Base-by-base conservation (phyloP, 2,329 filamentous ascomycete species). In the Phoma sp. region DNA sequence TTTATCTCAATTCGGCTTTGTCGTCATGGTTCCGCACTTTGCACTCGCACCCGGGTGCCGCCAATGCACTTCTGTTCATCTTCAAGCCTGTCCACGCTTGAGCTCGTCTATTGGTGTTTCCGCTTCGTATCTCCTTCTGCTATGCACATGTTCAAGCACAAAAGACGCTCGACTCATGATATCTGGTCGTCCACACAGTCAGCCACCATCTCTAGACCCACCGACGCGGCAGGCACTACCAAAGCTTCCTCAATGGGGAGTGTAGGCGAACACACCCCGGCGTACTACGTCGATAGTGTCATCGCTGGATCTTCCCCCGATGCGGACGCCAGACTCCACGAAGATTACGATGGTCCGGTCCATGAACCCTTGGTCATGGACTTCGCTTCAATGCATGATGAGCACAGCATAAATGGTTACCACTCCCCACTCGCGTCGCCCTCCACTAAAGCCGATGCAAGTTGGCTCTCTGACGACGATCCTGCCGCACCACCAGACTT, bases 401-500 rank as follows among this genome's bases (percentile, higher is more conserved):
- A 57, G 21, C 51, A 59, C 40, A 46, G 62, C 41, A 51, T 63
- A 57, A 61, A 63, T 57, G 55, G 53, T 53, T 62, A 57, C 58
- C 58, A 59, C 33, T 29, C 63, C 50, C 59, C 64, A 53, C 55
- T 62, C 48, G 62, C 66, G 25, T 55, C 62, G 33, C 52, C 51
- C 10, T 38, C 55, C 53, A 56, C 51, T 21, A 59, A 33, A 43
- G 46, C 40, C 35, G 47, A 59, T 51, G 51, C 41, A 49, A 65
- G 51, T 58, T 70, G 55, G 66, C 65, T 54, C 50, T 70, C 63
- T 12, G 68, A 70, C 43, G 71, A 74, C 56, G 69, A 73, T 15
- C 49, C 69, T 41, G 68, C 71, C 24, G 61, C 69, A 49, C 71
- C 72, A 3, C 65, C 66, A 48, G 73, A 76, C 51, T 71, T 76